Percentiles rank a stretch among this genome's conserved stretches.
These are phyloP conservation scores for Zostera marina DNA, from an alignment of 116 monocot species.

Conservation along the genomic window DNA sequence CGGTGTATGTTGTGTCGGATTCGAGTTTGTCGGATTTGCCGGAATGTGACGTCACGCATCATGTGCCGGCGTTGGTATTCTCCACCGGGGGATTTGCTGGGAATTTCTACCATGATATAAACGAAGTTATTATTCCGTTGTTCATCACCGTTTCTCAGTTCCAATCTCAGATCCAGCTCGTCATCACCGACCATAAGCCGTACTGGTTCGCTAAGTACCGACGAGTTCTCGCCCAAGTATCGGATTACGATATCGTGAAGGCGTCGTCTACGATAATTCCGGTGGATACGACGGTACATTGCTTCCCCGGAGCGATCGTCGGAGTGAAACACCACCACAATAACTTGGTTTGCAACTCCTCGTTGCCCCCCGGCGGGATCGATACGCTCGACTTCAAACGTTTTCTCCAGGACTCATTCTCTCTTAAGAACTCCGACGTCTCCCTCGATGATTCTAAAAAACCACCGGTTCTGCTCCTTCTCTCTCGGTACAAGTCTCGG, in stretches of 20 bases:
- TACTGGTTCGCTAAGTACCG: slow-evolving; percentile 31
- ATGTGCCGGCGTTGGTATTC: slow-evolving; percentile 34
- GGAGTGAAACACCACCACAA: slow-evolving; percentile 36
- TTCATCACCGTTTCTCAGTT: slow-evolving; percentile 29
- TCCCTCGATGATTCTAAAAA: not conserved
- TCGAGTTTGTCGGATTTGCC: not conserved
- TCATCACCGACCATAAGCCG: slow-evolving; percentile 17
- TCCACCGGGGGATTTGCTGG: slow-evolving; percentile 39
- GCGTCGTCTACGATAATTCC: slow-evolving; percentile 1
- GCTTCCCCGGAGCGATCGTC: slow-evolving; percentile 36
- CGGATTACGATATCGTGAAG: slow-evolving; percentile 6
- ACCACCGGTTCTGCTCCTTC: slow-evolving; percentile 22
- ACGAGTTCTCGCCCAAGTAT: slow-evolving; percentile 15
- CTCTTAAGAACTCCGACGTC: not conserved
- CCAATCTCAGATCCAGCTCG: slow-evolving; percentile 6
- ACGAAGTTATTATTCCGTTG: slow-evolving; percentile 32
- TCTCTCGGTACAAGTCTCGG: slow-evolving; percentile 23
- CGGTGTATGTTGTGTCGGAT: slow-evolving; percentile 10
- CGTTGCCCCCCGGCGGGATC: slow-evolving; percentile 14
- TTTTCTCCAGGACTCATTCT: slow-evolving; percentile 18
- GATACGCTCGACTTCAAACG: slow-evolving; percentile 25
- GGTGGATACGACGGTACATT: slow-evolving; percentile 17
- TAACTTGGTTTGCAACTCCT: slow-evolving; percentile 35
- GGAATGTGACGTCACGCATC: slow-evolving; percentile 21
- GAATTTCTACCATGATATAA: slow-evolving; percentile 50